These are phyloP conservation scores for Mortierella sp. DNA, from an alignment of 371 early-diverging fungal genomes.

Conservation along the genomic window DNA sequence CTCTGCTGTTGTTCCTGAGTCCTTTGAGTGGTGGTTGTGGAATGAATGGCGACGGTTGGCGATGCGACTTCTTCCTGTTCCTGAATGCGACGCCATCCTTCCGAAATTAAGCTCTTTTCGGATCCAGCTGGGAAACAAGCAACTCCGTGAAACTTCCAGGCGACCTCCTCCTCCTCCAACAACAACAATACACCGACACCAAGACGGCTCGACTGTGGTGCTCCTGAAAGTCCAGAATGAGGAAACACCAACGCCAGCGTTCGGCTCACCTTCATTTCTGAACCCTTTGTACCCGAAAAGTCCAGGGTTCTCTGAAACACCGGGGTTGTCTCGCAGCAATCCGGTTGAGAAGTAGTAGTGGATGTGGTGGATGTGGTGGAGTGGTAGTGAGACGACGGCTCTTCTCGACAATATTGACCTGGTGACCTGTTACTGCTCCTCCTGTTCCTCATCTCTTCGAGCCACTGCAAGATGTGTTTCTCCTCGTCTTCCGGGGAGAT, in stretches of 20 bases:
- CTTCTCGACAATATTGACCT: neutral
- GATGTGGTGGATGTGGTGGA: neutral
- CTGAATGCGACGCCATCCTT: neutral
- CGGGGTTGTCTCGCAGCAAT: neutral
- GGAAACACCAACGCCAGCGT: neutral
- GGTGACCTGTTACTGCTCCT: neutral
- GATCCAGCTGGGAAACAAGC: neutral
- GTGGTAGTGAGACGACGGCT: too few species aligned
- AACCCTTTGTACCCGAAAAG: neutral
- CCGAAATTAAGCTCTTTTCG: neutral
- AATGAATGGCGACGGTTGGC: neutral
- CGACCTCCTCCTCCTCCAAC: neutral
- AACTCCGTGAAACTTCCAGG: neutral
- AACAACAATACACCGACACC: neutral
- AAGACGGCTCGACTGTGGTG: too few species aligned
- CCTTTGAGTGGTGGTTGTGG: neutral
- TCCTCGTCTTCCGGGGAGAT: neutral
- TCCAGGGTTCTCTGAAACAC: slow-evolving; percentile 1
- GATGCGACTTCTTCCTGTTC: neutral
- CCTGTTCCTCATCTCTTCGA: neutral
- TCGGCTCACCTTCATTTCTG: neutral
- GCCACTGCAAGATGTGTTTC: neutral
- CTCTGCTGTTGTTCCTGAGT: neutral
- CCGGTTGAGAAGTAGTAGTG: neutral
- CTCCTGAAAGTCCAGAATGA: neutral